Base-by-base conservation (phyloP, 2,329 filamentous ascomycete species). In the Neonectria magnoliae region DNA sequence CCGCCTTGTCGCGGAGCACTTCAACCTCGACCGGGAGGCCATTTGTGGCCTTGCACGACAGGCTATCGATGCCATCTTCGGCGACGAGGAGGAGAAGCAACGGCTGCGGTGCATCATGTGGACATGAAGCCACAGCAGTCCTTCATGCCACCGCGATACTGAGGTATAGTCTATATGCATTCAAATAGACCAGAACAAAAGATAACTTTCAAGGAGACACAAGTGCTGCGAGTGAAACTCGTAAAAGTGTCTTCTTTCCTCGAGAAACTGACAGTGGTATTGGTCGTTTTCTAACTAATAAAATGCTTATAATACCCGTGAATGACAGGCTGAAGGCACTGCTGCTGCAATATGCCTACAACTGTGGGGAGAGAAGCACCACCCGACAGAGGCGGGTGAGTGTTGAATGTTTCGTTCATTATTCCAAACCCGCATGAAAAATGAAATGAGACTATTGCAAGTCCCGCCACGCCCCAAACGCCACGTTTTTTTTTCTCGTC, bases 1-100 rank as follows among this genome's bases (percentile, higher is more conserved):
- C 77, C 80, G 83, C 8, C 85, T 96, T 2, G 91, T 91, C 4
- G 89, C 91, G 1, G 78, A 89, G 68, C 88, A 94, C 74, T 96
- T 96, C 72, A 76, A 78, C 0, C 82, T 96, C 7, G 75, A 73
- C 13, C 76, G 75, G 3, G 62, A 73, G 5, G 81, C 84, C 16
- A 80, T 87, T 1, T 81, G 88, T 60, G 76, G 76, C 0, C 77
- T 95, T 20, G 88, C 87, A n/a, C 83, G 85, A 53, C 85, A 86
- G 64, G 85, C 86, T 0, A 84, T 92, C 4, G 83, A 88, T 18
- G 83, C 85, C 2, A 92, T 93, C 29, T 95, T 96, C 71, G 87
- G 85, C 1, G 85, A 84, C 0, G 82, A 89, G 3, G 79, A 82
- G 14, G 90, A 93, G 71, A 91, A 89, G 75, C 71, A 79, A 47